Evolutionary conservation across 2,329 filamentous ascomycete genomes (phyloP).

Genomic region (Cytospora piceae): DNA sequence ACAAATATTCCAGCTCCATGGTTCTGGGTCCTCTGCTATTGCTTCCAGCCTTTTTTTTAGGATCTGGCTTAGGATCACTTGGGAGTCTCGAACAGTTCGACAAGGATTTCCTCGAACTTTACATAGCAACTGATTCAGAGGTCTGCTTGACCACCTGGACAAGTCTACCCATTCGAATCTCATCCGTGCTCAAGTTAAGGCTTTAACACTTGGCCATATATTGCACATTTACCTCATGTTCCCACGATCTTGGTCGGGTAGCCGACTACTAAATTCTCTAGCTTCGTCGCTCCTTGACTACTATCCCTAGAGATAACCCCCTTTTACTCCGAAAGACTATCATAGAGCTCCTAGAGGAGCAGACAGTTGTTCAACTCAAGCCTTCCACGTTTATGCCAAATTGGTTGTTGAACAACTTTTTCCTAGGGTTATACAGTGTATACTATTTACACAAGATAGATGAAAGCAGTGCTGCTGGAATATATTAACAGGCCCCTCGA

Average conservation of each 20-base stretch:
- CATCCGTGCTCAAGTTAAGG: background rate
- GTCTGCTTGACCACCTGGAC: background rate
- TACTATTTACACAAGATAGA: background rate
- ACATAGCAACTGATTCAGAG: background rate
- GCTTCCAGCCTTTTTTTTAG: background rate
- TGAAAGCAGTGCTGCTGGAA: background rate
- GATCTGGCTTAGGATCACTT: background rate
- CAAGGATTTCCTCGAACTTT: background rate
- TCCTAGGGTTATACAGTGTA: background rate
- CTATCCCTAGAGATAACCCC: too few species aligned
- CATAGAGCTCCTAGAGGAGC: too few species aligned
- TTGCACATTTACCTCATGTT: too few species aligned
- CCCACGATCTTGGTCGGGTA: too few species aligned
- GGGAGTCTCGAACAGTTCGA: background rate
- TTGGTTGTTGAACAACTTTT: background rate
- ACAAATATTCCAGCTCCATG: background rate
- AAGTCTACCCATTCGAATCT: background rate
- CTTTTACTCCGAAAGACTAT: too few species aligned
- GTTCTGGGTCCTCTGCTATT: background rate
- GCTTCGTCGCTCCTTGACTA: too few species aligned
- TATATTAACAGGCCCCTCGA: background rate
- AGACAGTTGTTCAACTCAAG: too few species aligned
- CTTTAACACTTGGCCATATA: too few species aligned
- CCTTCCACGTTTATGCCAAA: too few species aligned
- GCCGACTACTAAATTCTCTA: too few species aligned